phyloP scores from a whole-genome alignment of 768 basidiomycete genomes.

The Lactifluus subvellereus region DNA sequence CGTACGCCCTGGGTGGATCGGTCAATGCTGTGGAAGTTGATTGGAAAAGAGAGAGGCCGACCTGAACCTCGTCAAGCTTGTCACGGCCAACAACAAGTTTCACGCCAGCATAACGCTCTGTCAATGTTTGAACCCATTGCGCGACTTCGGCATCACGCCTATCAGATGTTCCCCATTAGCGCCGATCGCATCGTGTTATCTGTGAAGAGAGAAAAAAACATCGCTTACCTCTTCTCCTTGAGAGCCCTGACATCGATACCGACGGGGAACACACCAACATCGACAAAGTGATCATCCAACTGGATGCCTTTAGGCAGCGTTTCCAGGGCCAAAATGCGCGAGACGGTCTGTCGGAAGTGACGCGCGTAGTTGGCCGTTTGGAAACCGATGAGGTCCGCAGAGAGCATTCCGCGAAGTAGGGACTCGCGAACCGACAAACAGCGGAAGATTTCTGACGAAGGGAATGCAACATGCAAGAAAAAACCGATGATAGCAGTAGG shows the following conservation, averaged over 20 bases:
- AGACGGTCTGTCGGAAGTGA: constrained; percentile 82
- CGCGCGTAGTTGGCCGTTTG: constrained; percentile 80
- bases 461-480: constrained; percentile 97
- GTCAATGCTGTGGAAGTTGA: neutral
- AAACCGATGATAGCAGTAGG: constrained; percentile 73
- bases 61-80: constrained; percentile 76
- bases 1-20: constrained; percentile 50
- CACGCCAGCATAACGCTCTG: constrained; percentile 78
- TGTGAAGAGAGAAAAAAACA: neutral
- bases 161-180: constrained; percentile 5
- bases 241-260: constrained; percentile 75
- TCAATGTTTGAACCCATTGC: constrained; percentile 77
- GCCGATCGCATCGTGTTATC: neutral
- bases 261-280: constrained; percentile 87
- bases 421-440: constrained; percentile 76
- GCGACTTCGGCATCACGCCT: constrained; percentile 71
- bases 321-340: constrained; percentile 72
- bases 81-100: constrained; percentile 84
- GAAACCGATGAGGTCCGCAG: constrained; percentile 89
- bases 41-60: constrained; percentile 34
- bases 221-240: constrained; percentile 55
- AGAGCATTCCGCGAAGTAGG: constrained; percentile 84
- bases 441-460: constrained; percentile 91
- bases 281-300: constrained; percentile 64
- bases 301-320: constrained; percentile 82